Percentiles rank a stretch among this genome's conserved stretches.
Evolutionary conservation across 2,329 filamentous ascomycete genomes (phyloP).

Genomic region (Scytalidium sp.): DNA sequence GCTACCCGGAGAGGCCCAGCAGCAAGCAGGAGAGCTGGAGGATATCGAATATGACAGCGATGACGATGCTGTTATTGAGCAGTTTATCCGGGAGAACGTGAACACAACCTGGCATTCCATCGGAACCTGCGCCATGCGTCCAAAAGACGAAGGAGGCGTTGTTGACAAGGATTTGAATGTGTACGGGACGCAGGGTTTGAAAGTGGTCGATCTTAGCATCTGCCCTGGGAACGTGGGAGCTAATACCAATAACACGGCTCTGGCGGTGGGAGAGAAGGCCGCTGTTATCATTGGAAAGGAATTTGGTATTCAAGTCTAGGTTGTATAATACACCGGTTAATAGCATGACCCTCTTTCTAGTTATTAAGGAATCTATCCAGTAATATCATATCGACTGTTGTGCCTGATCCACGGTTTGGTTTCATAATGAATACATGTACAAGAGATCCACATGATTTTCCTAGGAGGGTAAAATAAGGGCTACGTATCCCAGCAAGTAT

Average conservation of each 20-base stretch:
- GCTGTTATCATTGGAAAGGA: conserved; percentile 37
- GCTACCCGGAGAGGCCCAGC: conserved; percentile 27
- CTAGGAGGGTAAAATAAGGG: too few species aligned
- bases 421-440: too few species aligned
- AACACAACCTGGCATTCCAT: conserved; percentile 39
- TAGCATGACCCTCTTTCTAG: too few species aligned
- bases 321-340: too few species aligned
- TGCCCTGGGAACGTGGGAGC: conserved; percentile 35
- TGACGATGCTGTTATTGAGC: conserved; percentile 35
- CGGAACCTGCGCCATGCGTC: conserved; percentile 37
- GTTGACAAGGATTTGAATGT: conserved; percentile 35
- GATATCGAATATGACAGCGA: conserved; percentile 35
- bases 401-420: too few species aligned
- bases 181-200: conserved; percentile 35
- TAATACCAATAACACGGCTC: conserved; percentile 44
- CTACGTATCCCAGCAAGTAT: too few species aligned
- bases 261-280: conserved; percentile 38
- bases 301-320: conserved; percentile 25
- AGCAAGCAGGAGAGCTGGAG: conserved; percentile 15
- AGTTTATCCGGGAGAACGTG: conserved; percentile 37
- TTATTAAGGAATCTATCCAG: too few species aligned
- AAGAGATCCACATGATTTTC: too few species aligned
- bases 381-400: too few species aligned
- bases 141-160: conserved; percentile 33
- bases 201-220: conserved; percentile 39